Percentiles rank a stretch among this genome's conserved stretches.
phyloP scores from a whole-genome alignment of 208 protist genomes.

The Naegleria lovaniensis region DNA sequence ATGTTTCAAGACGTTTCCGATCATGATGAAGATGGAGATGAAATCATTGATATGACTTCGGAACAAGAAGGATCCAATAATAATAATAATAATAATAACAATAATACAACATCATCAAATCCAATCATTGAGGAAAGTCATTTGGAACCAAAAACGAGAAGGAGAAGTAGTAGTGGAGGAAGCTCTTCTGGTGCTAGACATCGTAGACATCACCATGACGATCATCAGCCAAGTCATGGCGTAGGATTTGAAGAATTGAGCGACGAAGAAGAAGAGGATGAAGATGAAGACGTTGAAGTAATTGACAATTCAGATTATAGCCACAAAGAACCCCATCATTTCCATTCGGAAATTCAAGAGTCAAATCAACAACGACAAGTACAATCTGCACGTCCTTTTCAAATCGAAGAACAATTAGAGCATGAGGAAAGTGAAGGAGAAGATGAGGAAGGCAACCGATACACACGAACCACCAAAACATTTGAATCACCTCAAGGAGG shows the following conservation, averaged over 20 bases:
- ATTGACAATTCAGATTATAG: not conserved
- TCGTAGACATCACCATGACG: too few species aligned
- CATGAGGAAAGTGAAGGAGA: not conserved
- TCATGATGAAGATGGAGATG: not conserved
- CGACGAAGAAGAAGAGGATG: not conserved
- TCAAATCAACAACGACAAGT: not conserved
- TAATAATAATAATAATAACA: too few species aligned
- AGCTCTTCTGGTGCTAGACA: not conserved
- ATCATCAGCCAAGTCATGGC: too few species aligned
- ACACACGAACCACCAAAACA: not conserved
- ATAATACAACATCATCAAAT: not conserved
- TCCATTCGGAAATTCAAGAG: not conserved
- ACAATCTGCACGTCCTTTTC: not conserved
- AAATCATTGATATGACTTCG: not conserved
- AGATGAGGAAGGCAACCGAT: not conserved
- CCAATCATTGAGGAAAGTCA: not conserved
- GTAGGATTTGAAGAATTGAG: not conserved
- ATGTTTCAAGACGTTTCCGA: not conserved
- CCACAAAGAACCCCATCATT: not conserved
- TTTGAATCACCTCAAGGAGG: not conserved
- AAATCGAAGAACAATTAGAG: not conserved
- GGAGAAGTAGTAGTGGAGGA: not conserved
- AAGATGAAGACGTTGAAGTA: too few species aligned
- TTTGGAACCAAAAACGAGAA: not conserved
- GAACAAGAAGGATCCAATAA: not conserved